Evolutionary conservation across 257 asterid species (phyloP), one percentile per base, ranked within the genome.

Genomic region (Solanum tarijense): DNA sequence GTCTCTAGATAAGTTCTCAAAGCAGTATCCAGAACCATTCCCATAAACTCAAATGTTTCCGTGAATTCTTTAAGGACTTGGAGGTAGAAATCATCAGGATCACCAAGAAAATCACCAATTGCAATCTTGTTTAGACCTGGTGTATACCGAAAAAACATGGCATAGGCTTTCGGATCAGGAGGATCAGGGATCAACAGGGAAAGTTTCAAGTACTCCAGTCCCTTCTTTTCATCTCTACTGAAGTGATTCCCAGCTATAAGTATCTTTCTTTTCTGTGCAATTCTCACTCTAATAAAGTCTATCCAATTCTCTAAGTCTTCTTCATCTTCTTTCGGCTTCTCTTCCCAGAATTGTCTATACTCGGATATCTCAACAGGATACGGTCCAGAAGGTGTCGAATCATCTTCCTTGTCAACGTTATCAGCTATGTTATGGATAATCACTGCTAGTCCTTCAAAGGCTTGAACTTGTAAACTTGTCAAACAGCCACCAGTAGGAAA

Each of bases 91-190:
- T 87, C 95, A 21, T 92, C 98, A 1, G 99, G 98, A 89, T 95
- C 99, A 5, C 99, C 99, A 2, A 97, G 96, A 55, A 83, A 95
- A 36, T 97, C 98, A 21, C 99, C 99, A 21, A 97, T 91, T 91
- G 89, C 90, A 0, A 91, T 89, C 91, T 95, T 97, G 94, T 97
- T 94, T 5, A 97, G 90, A 41, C 89, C 88, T 1, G 98, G 99
- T 0, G 98, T 93, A 88, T 88, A 94, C 21, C 98, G 91, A 23
- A 96, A 95, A 65, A 95, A 97, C 46, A 89, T 35, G 5, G 99
- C 99, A 9, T 90, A 94, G 2, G 96, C 95, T 92, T 96, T 96
- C 0, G 99, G 95, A 74, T 94, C 93, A 0, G 98, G 98, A 76
- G 98, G 96, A 5, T 94, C 96, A 0, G 96, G 89, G 55, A 92